Percentiles rank a stretch among this genome's conserved stretches.
Evolutionary conservation across 805 yeast genomes (phyloP).

Genomic region (Candida takata): DNA sequence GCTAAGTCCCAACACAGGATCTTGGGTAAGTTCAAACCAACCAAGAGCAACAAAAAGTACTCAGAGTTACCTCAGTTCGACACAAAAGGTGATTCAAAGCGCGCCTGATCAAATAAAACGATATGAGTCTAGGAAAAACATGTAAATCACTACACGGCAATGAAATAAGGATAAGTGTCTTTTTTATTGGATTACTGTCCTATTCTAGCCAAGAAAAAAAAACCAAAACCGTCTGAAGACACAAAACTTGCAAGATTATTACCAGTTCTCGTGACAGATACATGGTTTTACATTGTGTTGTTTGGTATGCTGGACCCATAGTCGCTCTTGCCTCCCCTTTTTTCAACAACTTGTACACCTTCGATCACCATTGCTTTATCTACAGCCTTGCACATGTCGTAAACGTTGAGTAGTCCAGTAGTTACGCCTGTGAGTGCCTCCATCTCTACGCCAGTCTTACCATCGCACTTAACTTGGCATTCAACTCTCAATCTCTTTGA

Average conservation of each 20-base stretch:
- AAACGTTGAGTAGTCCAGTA: conserved; percentile 39
- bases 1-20: conserved; percentile 31
- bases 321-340: conserved; percentile 38
- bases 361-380: conserved; percentile 39
- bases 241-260: conserved; percentile 5
- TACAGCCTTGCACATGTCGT: conserved; percentile 55
- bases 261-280: conserved; percentile 18
- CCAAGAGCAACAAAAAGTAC: conserved; percentile 32
- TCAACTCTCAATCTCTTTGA: conserved; percentile 24
- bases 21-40: conserved; percentile 32
- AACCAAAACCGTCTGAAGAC: conserved; percentile 14
- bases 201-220: conserved; percentile 3
- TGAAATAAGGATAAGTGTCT: too few species aligned
- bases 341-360: conserved; percentile 31
- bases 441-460: conserved; percentile 54
- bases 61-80: conserved; percentile 34
- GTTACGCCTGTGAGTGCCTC: conserved; percentile 45
- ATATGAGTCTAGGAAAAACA: too few species aligned
- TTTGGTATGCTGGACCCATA: conserved; percentile 1
- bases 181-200: too few species aligned
- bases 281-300: conserved; percentile 8
- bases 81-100: conserved; percentile 7
- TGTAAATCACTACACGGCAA: too few species aligned
- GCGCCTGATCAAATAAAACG: too few species aligned
- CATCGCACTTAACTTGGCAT: conserved; percentile 38